A percentile compares a stretch with the other conserved stretches of the same genome.
Evolutionary conservation across 169 alveolate genomes (phyloP).

Genomic region (Sarcocystis neurona): DNA sequence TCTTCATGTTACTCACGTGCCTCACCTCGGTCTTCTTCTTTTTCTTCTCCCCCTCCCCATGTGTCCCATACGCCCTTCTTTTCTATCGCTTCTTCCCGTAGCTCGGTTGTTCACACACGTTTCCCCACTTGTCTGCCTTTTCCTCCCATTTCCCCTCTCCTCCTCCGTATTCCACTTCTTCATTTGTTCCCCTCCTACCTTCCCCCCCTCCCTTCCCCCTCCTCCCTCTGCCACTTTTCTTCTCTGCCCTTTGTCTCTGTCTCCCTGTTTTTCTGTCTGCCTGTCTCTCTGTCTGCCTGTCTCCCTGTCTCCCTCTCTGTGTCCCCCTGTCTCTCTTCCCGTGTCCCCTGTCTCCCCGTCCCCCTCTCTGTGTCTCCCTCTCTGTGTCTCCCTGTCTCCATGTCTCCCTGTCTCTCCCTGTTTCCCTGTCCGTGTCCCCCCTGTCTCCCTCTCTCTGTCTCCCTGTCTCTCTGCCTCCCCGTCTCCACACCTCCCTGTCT

Average conservation of each 20-base stretch:
- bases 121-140: no score
- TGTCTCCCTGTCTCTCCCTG: not conserved
- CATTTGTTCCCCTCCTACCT: not conserved
- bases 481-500: not conserved
- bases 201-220: not conserved
- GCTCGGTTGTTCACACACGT: no score
- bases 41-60: no score
- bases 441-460: not conserved
- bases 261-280: not conserved
- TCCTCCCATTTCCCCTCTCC: not conserved
- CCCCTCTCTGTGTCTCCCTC: not conserved
- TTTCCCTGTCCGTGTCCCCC: not conserved
- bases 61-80: no score
- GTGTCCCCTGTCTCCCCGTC: not conserved
- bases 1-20: not conserved
- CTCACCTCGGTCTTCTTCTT: not conserved
- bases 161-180: not conserved
- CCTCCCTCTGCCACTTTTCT: not conserved
- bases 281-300: not conserved
- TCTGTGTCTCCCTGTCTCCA: not conserved
- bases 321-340: not conserved
- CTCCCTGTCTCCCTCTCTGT: not conserved
- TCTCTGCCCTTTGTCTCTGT: not conserved
- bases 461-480: not conserved
- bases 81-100: no score